phyloP scores from a whole-genome alignment of 805 yeast species.

The Millerozyma acaciae region DNA sequence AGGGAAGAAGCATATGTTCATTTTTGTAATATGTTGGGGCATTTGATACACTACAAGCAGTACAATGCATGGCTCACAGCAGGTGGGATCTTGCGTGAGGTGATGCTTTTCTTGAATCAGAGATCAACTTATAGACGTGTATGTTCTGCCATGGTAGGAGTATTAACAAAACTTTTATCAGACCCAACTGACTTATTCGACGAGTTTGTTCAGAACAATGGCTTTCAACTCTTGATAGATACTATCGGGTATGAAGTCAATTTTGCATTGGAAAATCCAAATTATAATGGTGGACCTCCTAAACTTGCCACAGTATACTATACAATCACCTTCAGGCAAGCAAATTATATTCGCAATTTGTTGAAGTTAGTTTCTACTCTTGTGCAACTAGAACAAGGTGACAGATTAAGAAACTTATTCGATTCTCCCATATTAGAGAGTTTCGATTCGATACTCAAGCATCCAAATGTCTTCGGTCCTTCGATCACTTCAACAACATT shows the following conservation, averaged over 20 bases:
- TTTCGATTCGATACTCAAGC: conserved; percentile 52
- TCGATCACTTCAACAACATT: conserved; percentile 57
- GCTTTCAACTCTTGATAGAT: conserved; percentile 59
- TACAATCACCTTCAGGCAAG: conserved; percentile 55
- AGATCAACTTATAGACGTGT: conserved; percentile 52
- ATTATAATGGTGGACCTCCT: conserved; percentile 56
- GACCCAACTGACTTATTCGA: conserved; percentile 48
- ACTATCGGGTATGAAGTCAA: conserved; percentile 61
- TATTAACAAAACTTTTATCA: conserved; percentile 46
- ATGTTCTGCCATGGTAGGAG: conserved; percentile 59
- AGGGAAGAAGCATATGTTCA: conserved; percentile 44
- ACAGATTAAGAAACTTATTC: conserved; percentile 75
- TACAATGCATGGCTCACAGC: conserved; percentile 56
- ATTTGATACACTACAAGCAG: conserved; percentile 53
- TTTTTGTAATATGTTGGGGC: conserved; percentile 59
- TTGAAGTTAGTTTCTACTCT: conserved; percentile 62
- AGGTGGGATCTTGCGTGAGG: conserved; percentile 71
- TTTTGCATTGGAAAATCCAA: conserved; percentile 58
- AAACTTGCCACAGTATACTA: conserved; percentile 47
- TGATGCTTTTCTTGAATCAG: conserved; percentile 57
- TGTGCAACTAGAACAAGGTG: conserved; percentile 74
- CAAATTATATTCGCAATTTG: conserved; percentile 44
- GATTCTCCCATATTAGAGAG: conserved; percentile 75
- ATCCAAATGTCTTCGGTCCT: conserved; percentile 65
- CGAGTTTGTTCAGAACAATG: conserved; percentile 63